Base-by-base conservation (phyloP, 164 flowering plant species). In the Warburgia ugandensis region DNA sequence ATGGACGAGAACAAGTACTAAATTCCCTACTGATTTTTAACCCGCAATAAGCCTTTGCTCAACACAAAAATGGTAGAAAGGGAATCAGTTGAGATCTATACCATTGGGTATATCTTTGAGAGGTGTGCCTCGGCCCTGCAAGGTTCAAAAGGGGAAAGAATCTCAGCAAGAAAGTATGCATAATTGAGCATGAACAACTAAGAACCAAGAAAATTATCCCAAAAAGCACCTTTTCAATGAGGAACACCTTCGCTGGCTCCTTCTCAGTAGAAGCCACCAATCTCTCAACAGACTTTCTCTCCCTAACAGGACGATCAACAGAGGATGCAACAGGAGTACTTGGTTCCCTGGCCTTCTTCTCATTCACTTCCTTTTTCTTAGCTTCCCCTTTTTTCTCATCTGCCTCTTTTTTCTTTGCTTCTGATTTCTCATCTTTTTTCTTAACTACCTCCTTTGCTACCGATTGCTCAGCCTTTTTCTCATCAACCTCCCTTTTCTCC, bases 71-170 rank as follows among this genome's bases (percentile, higher is more conserved):
- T n/a, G n/a, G n/a, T n/a, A n/a, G n/a, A n/a, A n/a, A n/a, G n/a
- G n/a, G n/a, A n/a, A n/a, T n/a, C n/a, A n/a, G n/a, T n/a, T n/a
- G n/a, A n/a, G 22, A 29, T 22, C 10, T 55, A 52, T 67, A 67
- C 71, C 71, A 67, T 86, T 89, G 5, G 97, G 97, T 42, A 89
- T 89, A 70, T 86, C 95, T 68, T 86, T 86, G 28, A 89, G 65
- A 19, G 90, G 72, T 20, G 86, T 81, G 29, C 97, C 97, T 40
- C 62, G 77, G 16, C 97, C 97, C 97, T 89, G 83, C 60, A 74
- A 9, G 9, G 62, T 62, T 50, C 16, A 29, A 19, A n/a, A 29
- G 8, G 10, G 26, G 13, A 33, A 16, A 23, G 27, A 43, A 17
- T 10, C 19, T 13, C 4, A 30, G 28, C 11, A 38, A 39, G 14